phyloP scores from a whole-genome alignment of 2,329 filamentous ascomycete genomes.

The Colletotrichum sojae region DNA sequence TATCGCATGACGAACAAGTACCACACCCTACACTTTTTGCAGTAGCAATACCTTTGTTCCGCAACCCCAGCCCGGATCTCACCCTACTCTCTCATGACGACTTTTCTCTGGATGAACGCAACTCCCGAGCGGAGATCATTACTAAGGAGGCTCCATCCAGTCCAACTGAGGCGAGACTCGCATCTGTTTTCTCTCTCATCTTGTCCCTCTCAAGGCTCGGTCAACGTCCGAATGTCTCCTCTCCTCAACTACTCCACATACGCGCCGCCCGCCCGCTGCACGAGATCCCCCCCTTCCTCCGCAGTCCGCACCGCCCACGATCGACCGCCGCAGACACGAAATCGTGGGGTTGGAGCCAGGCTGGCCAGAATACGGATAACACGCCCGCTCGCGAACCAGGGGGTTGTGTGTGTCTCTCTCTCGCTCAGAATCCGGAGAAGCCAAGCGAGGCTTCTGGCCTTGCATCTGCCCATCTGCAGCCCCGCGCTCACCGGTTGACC shows the following conservation, averaged over 20 bases:
- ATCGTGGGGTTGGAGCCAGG: conserved; percentile 36
- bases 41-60: not conserved
- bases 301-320: conserved; percentile 25
- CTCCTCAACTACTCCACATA: not conserved
- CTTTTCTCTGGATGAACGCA: conserved; percentile 36
- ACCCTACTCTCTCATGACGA: not conserved
- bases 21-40: not conserved
- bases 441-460: not conserved
- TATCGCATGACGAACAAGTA: conserved; percentile 4
- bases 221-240: conserved; percentile 36
- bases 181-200: not conserved
- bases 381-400: too few relatives aligned
- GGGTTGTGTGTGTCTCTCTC: too few relatives aligned
- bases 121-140: conserved; percentile 34
- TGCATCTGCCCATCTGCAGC: too few relatives aligned
- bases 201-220: conserved; percentile 12
- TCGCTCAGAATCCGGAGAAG: conserved; percentile 28
- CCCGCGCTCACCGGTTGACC: too few relatives aligned
- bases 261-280: conserved; percentile 21
- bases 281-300: conserved; percentile 22
- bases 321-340: conserved; percentile 28
- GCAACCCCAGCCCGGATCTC: not conserved
- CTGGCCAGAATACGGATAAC: not conserved
- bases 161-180: not conserved
- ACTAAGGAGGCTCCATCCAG: conserved; percentile 22